phyloP scores from a whole-genome alignment of 495 filamentous ascomycete species.

The Massariosphaeria phaeospora region DNA sequence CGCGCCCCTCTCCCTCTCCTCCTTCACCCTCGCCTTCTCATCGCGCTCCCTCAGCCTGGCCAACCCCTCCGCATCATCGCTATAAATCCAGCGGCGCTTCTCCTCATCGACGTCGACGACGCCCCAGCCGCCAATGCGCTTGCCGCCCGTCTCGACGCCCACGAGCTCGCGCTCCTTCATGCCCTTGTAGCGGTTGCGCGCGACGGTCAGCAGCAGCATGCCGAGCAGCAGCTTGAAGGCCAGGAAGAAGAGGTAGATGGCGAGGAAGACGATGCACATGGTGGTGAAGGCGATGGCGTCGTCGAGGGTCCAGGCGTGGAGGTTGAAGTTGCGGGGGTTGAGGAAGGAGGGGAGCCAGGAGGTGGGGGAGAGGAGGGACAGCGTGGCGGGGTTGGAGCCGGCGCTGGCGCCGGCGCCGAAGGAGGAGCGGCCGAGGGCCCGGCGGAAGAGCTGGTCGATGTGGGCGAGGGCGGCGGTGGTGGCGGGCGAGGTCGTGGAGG shows the following conservation, averaged over 20 bases:
- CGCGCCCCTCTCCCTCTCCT: constrained; percentile 52
- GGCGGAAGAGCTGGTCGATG: constrained; percentile 68
- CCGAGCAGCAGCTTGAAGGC: constrained; percentile 79
- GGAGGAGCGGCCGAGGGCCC: constrained; percentile 62
- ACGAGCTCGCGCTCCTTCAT: constrained; percentile 70
- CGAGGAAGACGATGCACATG: constrained; percentile 72
- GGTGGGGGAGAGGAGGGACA: too few relatives aligned
- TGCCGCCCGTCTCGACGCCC: constrained; percentile 59
- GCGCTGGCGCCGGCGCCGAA: constrained; percentile 47
- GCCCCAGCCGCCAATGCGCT: constrained; percentile 73
- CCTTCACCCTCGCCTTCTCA: constrained; percentile 47
- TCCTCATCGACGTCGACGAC: constrained; percentile 85
- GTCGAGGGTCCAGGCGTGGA: constrained; percentile 46
- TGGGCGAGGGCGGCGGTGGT: constrained; percentile 68
- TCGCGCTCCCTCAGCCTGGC: constrained; percentile 66
- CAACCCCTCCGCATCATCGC: constrained; percentile 70
- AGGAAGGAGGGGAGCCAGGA: too few relatives aligned
- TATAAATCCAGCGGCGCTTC: constrained; percentile 79
- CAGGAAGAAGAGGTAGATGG: constrained; percentile 70
- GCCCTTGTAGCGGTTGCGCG: constrained; percentile 67
- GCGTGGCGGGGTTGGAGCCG: too few relatives aligned
- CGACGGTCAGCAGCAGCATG: constrained; percentile 69
- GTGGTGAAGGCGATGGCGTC: constrained; percentile 65
- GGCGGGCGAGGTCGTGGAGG: constrained; percentile 54
- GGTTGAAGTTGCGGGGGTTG: too few relatives aligned